Evolutionary conservation across 2,329 filamentous ascomycete species (phyloP).

Genomic region (Torrubiellomyces zombiae): DNA sequence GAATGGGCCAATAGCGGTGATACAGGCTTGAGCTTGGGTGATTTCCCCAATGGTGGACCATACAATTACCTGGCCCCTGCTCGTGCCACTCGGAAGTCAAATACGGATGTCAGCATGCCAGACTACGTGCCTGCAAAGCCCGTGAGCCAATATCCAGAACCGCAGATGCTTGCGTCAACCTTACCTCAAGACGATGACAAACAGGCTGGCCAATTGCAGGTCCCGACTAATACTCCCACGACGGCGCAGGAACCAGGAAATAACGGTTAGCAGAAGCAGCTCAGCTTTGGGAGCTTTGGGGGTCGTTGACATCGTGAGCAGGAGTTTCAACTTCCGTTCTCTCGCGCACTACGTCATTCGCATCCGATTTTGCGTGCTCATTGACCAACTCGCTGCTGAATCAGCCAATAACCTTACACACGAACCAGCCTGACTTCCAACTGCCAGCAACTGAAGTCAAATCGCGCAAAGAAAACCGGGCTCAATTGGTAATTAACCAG

Average conservation of each 20-base stretch:
- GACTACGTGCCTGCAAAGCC: slow-evolving; percentile 16
- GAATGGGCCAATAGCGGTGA: slow-evolving; percentile 12
- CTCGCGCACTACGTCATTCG: slow-evolving; percentile 6
- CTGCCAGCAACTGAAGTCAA: slow-evolving; percentile 20
- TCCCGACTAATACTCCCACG: slow-evolving; percentile 26
- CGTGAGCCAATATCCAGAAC: slow-evolving; percentile 4
- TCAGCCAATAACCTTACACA: slow-evolving; percentile 23
- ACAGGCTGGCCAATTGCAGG: slow-evolving; percentile 13
- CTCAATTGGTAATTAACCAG: slow-evolving; percentile 6
- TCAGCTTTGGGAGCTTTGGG: no score
- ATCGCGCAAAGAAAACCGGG: slow-evolving; percentile 27
- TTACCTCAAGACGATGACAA: slow-evolving; percentile 17
- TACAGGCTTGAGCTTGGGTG: slow-evolving; percentile 4
- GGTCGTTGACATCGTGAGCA: slow-evolving; percentile 3
- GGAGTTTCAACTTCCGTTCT: slow-evolving; percentile 8
- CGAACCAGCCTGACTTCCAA: slow-evolving; percentile 13
- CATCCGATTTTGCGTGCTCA: slow-evolving; percentile 22
- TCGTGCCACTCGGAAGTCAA: slow-evolving; percentile 11
- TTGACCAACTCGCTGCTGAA: slow-evolving; percentile 31
- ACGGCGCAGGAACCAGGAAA: slow-evolving; percentile 6
- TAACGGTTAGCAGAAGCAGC: slow-evolving; percentile 9
- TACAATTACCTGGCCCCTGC: slow-evolving; percentile 3
- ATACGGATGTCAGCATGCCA: slow-evolving; percentile 25
- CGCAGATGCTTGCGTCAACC: slow-evolving; percentile 5
- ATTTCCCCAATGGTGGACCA: no score